Conservation (phyloP, 345 rosid genomes). For the Lagerstroemia speciosa region DNA sequence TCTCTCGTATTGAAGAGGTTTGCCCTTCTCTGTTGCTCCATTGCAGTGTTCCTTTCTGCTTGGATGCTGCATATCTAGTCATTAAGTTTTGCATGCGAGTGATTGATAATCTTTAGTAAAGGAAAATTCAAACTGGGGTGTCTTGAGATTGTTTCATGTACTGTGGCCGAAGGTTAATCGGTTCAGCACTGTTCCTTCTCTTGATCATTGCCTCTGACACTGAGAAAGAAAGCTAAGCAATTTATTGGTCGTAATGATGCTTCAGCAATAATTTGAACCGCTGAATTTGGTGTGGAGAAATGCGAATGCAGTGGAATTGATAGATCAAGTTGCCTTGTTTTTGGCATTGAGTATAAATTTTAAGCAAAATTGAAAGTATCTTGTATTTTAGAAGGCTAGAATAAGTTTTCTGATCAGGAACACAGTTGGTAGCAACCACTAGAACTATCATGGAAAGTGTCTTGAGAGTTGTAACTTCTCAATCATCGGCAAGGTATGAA, state of each 20-base stretch:
- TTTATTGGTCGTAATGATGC: not conserved
- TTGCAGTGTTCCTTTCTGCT: not conserved
- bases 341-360: too few species aligned
- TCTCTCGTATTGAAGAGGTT: slow-evolving; percentile 90
- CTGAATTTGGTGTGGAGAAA: not conserved
- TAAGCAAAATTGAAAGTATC: not conserved
- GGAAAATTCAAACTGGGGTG: not conserved
- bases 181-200: not conserved
- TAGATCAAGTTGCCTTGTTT: too few species aligned
- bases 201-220: not conserved
- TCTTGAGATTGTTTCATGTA: too few species aligned
- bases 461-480: too few species aligned
- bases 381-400: not conserved
- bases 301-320: not conserved
- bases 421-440: too few species aligned
- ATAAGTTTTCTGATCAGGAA: too few species aligned
- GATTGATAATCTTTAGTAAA: too few species aligned
- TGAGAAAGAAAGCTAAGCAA: not conserved
- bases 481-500: too few species aligned
- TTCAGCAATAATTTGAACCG: not conserved
- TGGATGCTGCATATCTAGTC: not conserved
- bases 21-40: not conserved
- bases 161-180: not conserved
- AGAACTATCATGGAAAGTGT: too few species aligned
- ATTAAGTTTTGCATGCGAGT: not conserved